Evolutionary conservation across 257 asterid genomes (phyloP).

Genomic region (Lavandula angustifolia): DNA sequence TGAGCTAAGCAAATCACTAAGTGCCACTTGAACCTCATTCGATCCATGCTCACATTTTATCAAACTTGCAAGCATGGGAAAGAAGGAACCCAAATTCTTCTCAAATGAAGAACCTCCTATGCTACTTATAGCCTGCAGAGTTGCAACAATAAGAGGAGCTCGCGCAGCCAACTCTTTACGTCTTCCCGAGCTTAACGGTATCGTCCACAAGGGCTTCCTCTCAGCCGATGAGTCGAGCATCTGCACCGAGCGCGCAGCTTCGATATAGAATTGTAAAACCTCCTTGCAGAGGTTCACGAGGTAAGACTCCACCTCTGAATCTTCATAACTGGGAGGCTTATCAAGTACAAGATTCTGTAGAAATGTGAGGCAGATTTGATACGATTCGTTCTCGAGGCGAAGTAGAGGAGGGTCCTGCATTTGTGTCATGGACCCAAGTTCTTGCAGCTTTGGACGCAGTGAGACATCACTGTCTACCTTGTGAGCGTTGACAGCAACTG

Average conservation of each 20-base stretch:
- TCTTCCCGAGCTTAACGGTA: constrained; percentile 87
- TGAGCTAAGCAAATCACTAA: constrained; percentile 79
- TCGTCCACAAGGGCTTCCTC: constrained; percentile 54
- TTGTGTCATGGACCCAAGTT: constrained; percentile 77
- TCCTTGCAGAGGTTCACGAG: constrained; percentile 85
- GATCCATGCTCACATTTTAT: constrained; percentile 97
- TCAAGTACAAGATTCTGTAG: constrained; percentile 79
- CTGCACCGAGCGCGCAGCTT: constrained; percentile 52
- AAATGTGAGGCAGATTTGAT: constrained; percentile 85
- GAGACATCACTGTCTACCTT: constrained; percentile 60
- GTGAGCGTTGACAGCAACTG: constrained; percentile 83
- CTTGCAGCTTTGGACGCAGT: constrained; percentile 73
- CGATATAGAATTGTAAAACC: constrained; percentile 75
- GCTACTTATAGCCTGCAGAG: constrained; percentile 81
- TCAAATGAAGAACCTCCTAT: constrained; percentile 74
- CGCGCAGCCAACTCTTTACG: constrained; percentile 90
- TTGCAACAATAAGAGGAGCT: constrained; percentile 80
- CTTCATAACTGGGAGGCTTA: constrained; percentile 57
- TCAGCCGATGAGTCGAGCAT: constrained; percentile 43
- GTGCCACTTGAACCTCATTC: constrained; percentile 80
- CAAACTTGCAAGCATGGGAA: constrained; percentile 79
- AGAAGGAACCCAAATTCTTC: constrained; percentile 68
- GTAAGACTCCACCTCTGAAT: constrained; percentile 73
- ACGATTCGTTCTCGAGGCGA: constrained; percentile 94
- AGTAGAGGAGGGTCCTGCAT: constrained; percentile 99